phyloP scores from a whole-genome alignment of 2,329 filamentous ascomycete genomes.

The Oidium heveae region DNA sequence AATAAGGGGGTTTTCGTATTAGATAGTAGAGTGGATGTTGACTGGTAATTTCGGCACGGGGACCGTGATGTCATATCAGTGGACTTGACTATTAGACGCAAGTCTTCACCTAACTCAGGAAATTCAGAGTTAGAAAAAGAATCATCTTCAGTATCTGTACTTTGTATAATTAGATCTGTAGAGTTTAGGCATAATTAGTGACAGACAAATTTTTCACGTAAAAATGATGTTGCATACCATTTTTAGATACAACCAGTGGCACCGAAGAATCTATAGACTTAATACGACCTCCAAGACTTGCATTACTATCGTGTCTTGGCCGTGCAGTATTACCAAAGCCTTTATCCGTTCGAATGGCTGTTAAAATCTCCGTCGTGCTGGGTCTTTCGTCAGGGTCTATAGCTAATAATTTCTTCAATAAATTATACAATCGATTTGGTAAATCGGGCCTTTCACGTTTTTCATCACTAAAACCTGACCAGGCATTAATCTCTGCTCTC shows the following conservation, averaged over 20 bases:
- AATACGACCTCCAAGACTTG: conserved; percentile 9
- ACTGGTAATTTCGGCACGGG: neutral
- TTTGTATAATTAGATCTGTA: conserved; percentile 8
- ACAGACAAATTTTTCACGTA: neutral
- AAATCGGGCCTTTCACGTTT: conserved; percentile 53
- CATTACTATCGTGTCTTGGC: conserved; percentile 7
- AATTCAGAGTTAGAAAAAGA: conserved; percentile 5
- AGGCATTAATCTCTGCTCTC: conserved; percentile 61
- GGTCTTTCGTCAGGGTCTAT: conserved; percentile 55
- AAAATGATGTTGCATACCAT: conserved; percentile 4
- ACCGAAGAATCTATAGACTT: conserved; percentile 13
- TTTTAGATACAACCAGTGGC: conserved; percentile 9
- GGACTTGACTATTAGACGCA: conserved; percentile 6
- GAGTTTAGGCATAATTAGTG: conserved; percentile 7
- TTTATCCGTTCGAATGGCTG: conserved; percentile 13
- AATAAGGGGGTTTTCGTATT: conserved; percentile 15
- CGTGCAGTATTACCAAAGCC: conserved; percentile 11
- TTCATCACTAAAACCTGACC: conserved; percentile 68
- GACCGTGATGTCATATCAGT: conserved; percentile 1
- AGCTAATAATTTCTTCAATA: conserved; percentile 59
- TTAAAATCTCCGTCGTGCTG: conserved; percentile 60
- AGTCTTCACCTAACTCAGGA: conserved; percentile 4
- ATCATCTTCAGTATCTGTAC: conserved; percentile 12
- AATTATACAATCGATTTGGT: conserved; percentile 61
- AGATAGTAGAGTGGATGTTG: conserved; percentile 1